A percentile compares a stretch with the other conserved stretches of the same genome.
Evolutionary conservation across 2,329 filamentous ascomycete species (phyloP).

Genomic region (Ascochyta fabae): DNA sequence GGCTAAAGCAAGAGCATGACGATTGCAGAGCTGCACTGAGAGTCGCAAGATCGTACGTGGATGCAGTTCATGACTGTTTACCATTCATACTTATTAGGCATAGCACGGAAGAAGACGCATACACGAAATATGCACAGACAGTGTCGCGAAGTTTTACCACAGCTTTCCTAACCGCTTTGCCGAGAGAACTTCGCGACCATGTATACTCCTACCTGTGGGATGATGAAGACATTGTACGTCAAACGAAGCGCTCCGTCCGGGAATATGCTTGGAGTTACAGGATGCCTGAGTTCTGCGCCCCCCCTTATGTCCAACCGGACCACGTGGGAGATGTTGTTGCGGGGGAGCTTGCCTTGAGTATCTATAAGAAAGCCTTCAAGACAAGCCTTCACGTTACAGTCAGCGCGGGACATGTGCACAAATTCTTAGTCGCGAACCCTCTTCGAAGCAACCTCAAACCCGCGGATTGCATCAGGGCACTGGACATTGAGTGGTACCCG

Average conservation of each 20-base stretch:
- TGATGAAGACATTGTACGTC: slow-evolving; percentile 15
- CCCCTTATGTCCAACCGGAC: slow-evolving; percentile 8
- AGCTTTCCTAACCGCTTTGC: slow-evolving; percentile 6
- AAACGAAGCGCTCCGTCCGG: slow-evolving; percentile 12
- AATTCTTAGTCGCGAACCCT: slow-evolving; percentile 12
- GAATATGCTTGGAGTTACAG: slow-evolving; percentile 16
- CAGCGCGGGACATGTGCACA: slow-evolving; percentile 12
- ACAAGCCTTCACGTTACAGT: slow-evolving; percentile 11
- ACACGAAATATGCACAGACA: slow-evolving; percentile 1
- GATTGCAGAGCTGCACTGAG: slow-evolving; percentile 3
- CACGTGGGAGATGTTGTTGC: slow-evolving; percentile 10
- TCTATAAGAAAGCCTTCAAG: slow-evolving; percentile 12
- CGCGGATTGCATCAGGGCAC: slow-evolving; percentile 3
- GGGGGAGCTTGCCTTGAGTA: slow-evolving; percentile 9
- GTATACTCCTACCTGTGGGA: slow-evolving; percentile 14
- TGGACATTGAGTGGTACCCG: slow-evolving; percentile 12
- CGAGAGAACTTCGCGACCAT: slow-evolving; percentile 14
- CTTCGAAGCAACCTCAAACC: slow-evolving; percentile 6
- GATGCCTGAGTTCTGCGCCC: slow-evolving; percentile 16
- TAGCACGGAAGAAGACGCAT: slow-evolving; percentile 8
- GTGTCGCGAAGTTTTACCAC: slow-evolving; percentile 7
- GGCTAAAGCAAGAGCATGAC: slow-evolving; percentile 2
- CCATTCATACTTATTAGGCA: background rate
- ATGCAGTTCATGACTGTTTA: background rate
- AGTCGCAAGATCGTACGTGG: slow-evolving; percentile 65